Base-by-base conservation (phyloP, 192 early-diverging fungal genomes). In the Endogone sp. region DNA sequence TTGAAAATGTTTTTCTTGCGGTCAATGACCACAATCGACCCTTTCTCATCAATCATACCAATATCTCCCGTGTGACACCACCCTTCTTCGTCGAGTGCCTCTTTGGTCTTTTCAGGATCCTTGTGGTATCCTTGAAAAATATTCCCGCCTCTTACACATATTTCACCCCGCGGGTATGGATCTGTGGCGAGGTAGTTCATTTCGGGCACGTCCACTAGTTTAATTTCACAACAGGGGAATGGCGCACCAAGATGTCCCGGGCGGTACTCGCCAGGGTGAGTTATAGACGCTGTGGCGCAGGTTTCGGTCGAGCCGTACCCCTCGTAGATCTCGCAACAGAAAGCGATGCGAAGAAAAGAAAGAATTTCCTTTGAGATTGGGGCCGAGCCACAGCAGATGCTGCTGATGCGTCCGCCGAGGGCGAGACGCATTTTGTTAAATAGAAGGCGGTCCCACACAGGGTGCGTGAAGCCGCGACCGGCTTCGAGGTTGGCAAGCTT, bases 241-340 rank as follows among this genome's bases (percentile, higher is more conserved):
- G 91, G 88, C 0, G 81, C 74, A 24, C 95, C 95, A 10, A 95
- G 87, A 66, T 94, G 89, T 10, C 94, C 94, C 1, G 89, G 81
- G 56, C 81, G 80, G 28, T 79, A 84, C 63, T 96, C 94, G 30
- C 81, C 82, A 6, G 71, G 61, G 20, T 67, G 69, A 4, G 89
- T 86, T 13, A 86, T 63, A 2, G 86, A 79, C 0, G 80, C 73
- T 2, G 83, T 85, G 6, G 86, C 91, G 25, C 81, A 73, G 20
- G 83, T 90, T 69, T 98, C 94, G 2, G 94, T 95, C 68, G 92
- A 85, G 8, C 95, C 95, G 75, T 96, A 96, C 3, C 94, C 95
- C 72, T 98, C 95, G 55, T 88, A 59, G 3, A 98, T 84, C 26
- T 85, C 80, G 71, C 79, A 82, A 44, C 86, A 89, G 71, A 98